Base-by-base conservation (phyloP, 2,329 filamentous ascomycete genomes). In the Neopestalotiopsis sp. region DNA sequence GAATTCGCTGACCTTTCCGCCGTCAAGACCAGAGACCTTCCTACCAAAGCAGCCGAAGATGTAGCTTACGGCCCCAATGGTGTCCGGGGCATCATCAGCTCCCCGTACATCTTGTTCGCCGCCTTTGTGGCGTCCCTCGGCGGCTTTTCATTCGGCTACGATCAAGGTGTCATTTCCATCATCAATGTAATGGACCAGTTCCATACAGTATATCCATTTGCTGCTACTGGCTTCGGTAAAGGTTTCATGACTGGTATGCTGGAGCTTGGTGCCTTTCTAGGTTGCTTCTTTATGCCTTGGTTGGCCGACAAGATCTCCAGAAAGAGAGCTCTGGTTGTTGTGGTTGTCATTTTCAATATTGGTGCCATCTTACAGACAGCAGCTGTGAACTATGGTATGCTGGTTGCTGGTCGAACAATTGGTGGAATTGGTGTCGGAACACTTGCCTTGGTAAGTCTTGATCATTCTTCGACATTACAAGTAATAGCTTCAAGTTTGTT, bases 131-230 rank as follows among this genome's bases (percentile, higher is more conserved):
- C 83, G 0, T 81, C 78, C 4, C 74, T 84, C 34, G 82, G 79
- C 76, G 81, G 87, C 82, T 7, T 87, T 84, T 7, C 84, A 81
- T 68, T 83, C 69, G 81, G 80, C 14, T 83, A 82, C 66, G 83
- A 81, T 58, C 72, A 80, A 67, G 73, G 78, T 67, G 74, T 81
- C 30, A 81, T 82, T 61, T 80, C 76, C 3, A 76, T 85, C 62
- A 83, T 84, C 69, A 78, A 83, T 12, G 79, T 82, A 14, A 84
- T 85, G 81, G 74, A 77, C 0, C 81, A 84, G 65, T 85, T 85
- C 69, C 78, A 83, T 28, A 65, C 75, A 0, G 72, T 71, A 1
- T 84, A 81, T 71, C 79, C 81, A 13, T 68, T 76, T 28, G 75
- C 80, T 14, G 75, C 76, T 3, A 75, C 75, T 6, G 76, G 74